Percentiles rank a stretch among this genome's conserved stretches.
phyloP scores from a whole-genome alignment of 2,329 filamentous ascomycete genomes.

The Colletotrichum cuscutae region DNA sequence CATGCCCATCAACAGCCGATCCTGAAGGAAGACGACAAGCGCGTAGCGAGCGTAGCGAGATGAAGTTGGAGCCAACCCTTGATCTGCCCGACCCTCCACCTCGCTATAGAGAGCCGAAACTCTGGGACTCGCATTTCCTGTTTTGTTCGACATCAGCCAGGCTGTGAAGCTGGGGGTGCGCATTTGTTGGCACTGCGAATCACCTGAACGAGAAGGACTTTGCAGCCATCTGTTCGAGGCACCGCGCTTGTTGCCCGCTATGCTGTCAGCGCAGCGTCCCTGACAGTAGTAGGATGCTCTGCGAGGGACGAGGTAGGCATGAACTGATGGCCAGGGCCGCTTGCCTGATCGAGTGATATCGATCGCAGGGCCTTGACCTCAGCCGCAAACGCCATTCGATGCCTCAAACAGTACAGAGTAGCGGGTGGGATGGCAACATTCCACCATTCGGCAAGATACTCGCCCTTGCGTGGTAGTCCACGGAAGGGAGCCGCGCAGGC shows the following conservation, averaged over 20 bases:
- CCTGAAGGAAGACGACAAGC: conserved; percentile 34
- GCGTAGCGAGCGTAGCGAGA: conserved; percentile 35
- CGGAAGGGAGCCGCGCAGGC: conserved; percentile 24
- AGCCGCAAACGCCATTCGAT: conserved; percentile 34
- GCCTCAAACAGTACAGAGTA: not conserved
- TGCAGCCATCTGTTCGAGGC: conserved; percentile 3
- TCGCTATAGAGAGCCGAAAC: conserved; percentile 14
- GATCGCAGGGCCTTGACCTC: conserved; percentile 12
- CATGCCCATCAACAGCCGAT: conserved; percentile 15
- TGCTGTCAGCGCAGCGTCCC: conserved; percentile 6
- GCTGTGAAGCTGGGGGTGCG: not conserved
- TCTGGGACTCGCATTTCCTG: conserved; percentile 13
- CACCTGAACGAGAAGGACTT: not conserved
- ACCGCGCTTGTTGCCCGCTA: not conserved
- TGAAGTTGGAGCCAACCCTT: conserved; percentile 23
- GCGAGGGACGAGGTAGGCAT: not conserved
- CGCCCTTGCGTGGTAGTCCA: conserved; percentile 14
- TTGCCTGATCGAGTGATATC: conserved; percentile 6
- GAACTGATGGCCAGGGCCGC: not conserved
- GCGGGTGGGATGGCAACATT: not conserved
- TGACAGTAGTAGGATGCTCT: not conserved
- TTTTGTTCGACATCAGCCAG: conserved; percentile 3
- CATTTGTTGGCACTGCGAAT: conserved; percentile 2
- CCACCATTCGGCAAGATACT: not conserved
- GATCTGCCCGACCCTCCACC: conserved; percentile 23